Evolutionary conservation across 2,329 filamentous ascomycete genomes (phyloP), one percentile per base, ranked within the genome.

Genomic region (Aspergillus vadensis): DNA sequence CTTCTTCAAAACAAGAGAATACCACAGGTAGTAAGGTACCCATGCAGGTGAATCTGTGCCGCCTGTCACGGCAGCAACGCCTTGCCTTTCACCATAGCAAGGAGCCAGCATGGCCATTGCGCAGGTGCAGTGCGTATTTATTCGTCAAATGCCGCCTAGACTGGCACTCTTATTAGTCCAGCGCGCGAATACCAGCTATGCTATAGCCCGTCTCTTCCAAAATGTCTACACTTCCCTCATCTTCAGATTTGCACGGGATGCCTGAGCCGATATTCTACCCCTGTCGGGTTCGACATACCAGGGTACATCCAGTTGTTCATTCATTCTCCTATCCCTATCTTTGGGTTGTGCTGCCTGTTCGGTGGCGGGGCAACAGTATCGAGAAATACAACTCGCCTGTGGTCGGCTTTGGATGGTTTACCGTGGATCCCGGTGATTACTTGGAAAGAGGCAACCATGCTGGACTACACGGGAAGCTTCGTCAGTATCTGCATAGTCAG

Each of bases 271-370:
- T 27, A 14, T 27, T 55, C n/a, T 55, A 55, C 39, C 38, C 21
- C 17, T 55, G 53, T 12, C 41, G 6, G 17, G 53, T 55, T 23
- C 53, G 53, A 30, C 53, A 55, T 2, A 55, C 53, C 14, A 43
- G 53, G 19, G n/a, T 55, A 9, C 39, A 55, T 5, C 53, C 53
- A 7, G 7, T 32, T 14, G 39, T 44, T 17, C 38, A 55, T 32
- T 43, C 53, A 5, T 55, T 55, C 12, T 27, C 36, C n/a, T 55
- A 55, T 19, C 32, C 53, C 8, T 55, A 55, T 43, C 53, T 47
- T 3, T 55, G 53, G 53, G 19, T 44, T 6, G 39, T n/a, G 21
- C n/a, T 55, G 25, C 23, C 38, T 3, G 36, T 55, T 14, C 36
- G 39, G 9, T 55, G 53, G 53, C 25, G 30, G 19, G 53, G 53